These are phyloP conservation scores for Aspergillus sclerotiicarbonarius DNA, from an alignment of 495 filamentous ascomycete species.

Conservation along the genomic window DNA sequence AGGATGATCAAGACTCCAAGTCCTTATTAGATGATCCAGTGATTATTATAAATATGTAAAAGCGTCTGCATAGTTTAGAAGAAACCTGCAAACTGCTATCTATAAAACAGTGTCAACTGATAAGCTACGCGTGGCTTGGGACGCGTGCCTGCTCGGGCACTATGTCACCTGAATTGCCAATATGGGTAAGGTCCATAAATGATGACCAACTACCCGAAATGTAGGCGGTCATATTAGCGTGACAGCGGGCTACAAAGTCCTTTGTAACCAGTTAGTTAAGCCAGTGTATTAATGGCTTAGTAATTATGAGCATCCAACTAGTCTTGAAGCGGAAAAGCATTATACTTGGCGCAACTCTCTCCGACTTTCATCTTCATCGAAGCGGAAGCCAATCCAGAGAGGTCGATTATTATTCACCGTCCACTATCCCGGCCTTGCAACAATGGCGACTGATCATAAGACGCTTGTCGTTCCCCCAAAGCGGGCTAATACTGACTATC, in stretches of 20 bases:
- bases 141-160: too few relatives aligned
- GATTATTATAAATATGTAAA: too few relatives aligned
- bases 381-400: slow-evolving; percentile 10
- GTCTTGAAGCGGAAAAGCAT: slow-evolving; percentile 21
- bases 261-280: background rate
- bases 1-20: background rate
- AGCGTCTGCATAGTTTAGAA: too few relatives aligned
- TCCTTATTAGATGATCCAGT: too few relatives aligned
- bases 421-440: slow-evolving; percentile 19
- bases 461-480: slow-evolving; percentile 71
- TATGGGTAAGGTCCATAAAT: too few relatives aligned
- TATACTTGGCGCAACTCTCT: slow-evolving; percentile 24
- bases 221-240: background rate
- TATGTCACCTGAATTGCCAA: too few relatives aligned
- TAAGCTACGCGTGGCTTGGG: too few relatives aligned
- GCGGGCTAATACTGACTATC: slow-evolving; percentile 71
- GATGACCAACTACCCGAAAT: background rate
- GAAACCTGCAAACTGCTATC: too few relatives aligned
- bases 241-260: background rate
- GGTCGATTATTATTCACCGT: slow-evolving; percentile 7
- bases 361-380: slow-evolving; percentile 24
- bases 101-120: too few relatives aligned
- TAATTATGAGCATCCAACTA: slow-evolving; percentile 24
- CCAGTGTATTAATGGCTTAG: background rate
- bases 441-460: slow-evolving; percentile 59